A percentile compares a stretch with the other conserved stretches of the same genome.
phyloP scores from a whole-genome alignment of 2,329 filamentous ascomycete genomes.

The Pseudocercospora cruenta region DNA sequence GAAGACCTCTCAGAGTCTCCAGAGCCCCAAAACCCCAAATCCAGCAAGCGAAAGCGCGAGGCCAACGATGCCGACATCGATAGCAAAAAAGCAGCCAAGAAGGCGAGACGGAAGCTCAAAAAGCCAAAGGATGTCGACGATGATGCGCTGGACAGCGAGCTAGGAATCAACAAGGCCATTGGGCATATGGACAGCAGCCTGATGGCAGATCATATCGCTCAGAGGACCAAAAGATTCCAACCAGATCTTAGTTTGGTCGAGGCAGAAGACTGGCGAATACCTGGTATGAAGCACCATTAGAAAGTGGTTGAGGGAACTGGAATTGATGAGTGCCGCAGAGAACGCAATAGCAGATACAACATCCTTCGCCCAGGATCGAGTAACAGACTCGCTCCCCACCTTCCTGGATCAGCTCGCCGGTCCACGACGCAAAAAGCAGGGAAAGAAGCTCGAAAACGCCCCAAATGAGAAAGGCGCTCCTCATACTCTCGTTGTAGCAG shows the following conservation, averaged over 20 bases:
- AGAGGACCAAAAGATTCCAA: constrained; percentile 76
- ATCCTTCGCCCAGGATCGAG: constrained; percentile 68
- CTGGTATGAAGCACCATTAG: constrained; percentile 58
- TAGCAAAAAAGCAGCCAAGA: constrained; percentile 47
- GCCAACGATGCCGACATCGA: constrained; percentile 39
- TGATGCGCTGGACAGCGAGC: constrained; percentile 52
- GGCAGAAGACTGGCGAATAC: constrained; percentile 77
- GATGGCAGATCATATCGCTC: constrained; percentile 81
- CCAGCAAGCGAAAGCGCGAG: constrained; percentile 48
- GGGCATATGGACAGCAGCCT: constrained; percentile 80
- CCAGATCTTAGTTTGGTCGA: constrained; percentile 81
- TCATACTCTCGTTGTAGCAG: constrained; percentile 87
- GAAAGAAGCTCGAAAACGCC: constrained; percentile 61
- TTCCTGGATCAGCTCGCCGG: constrained; percentile 72
- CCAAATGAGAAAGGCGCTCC: constrained; percentile 64
- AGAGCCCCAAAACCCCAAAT: constrained; percentile 32
- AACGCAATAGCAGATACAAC: constrained; percentile 79
- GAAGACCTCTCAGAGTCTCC: constrained; percentile 45
- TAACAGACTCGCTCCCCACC: constrained; percentile 71
- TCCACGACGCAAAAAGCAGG: constrained; percentile 32
- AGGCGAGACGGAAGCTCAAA: constrained; percentile 65
- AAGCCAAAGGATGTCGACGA: constrained; percentile 67
- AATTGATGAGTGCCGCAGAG: constrained; percentile 51
- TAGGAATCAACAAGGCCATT: constrained; percentile 75
- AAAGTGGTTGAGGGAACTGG: background rate